These are phyloP conservation scores for Populus hybrid DNA, from an alignment of 441 rosid genomes.

Conservation along the genomic window DNA sequence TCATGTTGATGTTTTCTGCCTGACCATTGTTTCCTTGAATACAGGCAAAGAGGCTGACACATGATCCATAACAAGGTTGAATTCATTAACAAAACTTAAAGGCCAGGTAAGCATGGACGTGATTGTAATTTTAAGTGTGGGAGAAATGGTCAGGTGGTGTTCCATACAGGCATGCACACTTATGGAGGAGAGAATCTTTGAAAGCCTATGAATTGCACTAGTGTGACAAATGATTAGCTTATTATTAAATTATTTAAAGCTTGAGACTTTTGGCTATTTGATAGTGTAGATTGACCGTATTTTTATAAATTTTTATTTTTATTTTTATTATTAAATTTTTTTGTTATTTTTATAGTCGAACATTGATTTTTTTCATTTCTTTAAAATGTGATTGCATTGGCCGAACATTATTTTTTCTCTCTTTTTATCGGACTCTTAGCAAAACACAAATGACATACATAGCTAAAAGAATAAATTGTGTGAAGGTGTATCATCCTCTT, in stretches of 20 bases:
- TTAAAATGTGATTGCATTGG: background rate
- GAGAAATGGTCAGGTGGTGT: background rate
- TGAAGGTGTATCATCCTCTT: background rate
- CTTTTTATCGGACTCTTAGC: background rate
- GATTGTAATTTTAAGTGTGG: background rate
- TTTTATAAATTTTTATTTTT: too few relatives aligned
- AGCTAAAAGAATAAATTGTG: background rate
- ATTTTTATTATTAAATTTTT: too few relatives aligned
- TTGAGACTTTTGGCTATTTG: too few relatives aligned
- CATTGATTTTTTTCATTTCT: background rate
- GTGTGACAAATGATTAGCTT: conserved; percentile 4
- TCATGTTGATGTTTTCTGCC: conserved; percentile 23
- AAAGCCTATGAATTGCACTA: background rate
- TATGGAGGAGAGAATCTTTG: background rate
- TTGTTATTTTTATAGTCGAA: too few relatives aligned
- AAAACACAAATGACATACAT: too few relatives aligned
- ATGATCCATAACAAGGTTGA: background rate
- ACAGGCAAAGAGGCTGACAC: background rate
- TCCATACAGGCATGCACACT: background rate
- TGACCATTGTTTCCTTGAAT: conserved; percentile 26
- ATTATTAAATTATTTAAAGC: conserved; percentile 5
- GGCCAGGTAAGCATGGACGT: background rate
- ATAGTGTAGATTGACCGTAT: too few relatives aligned
- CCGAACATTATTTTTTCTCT: background rate
- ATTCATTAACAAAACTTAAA: background rate